phyloP scores from a whole-genome alignment of 768 basidiomycete genomes.

The Pulveroboletus frians region DNA sequence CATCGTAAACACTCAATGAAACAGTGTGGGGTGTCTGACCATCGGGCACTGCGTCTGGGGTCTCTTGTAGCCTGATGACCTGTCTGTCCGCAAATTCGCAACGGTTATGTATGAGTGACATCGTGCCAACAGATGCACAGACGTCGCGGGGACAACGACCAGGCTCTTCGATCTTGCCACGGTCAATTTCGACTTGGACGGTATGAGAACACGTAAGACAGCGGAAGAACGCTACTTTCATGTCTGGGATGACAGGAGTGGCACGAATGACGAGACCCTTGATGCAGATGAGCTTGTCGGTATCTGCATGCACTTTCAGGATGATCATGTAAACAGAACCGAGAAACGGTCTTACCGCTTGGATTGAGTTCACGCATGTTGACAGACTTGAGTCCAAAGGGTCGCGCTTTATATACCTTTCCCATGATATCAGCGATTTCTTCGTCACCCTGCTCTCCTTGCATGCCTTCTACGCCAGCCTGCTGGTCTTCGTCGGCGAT shows the following conservation, averaged over 20 bases:
- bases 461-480: conserved; percentile 68
- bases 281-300: conserved; percentile 94
- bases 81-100: conserved; percentile 96
- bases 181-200: conserved; percentile 94
- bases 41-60: conserved; percentile 95
- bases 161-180: conserved; percentile 96
- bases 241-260: conserved; percentile 97
- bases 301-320: conserved; percentile 51
- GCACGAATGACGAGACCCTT: conserved; percentile 97
- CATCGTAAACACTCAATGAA: conserved; percentile 95
- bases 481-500: conserved; percentile 77
- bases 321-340: neutral
- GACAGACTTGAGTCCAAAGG: conserved; percentile 74
- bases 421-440: conserved; percentile 87
- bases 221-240: conserved; percentile 98
- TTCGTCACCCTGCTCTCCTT: conserved; percentile 68
- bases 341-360: conserved; percentile 49
- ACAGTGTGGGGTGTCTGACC: conserved; percentile 99
- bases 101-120: conserved; percentile 95
- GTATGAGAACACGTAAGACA: conserved; percentile 95
- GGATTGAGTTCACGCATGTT: conserved; percentile 98
- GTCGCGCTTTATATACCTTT: conserved; percentile 88
- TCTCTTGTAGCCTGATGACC: conserved; percentile 93
- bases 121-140: conserved; percentile 81
- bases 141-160: conserved; percentile 88